Conservation (phyloP, 192 early-diverging fungal species). For the Podochytrium sp. region DNA sequence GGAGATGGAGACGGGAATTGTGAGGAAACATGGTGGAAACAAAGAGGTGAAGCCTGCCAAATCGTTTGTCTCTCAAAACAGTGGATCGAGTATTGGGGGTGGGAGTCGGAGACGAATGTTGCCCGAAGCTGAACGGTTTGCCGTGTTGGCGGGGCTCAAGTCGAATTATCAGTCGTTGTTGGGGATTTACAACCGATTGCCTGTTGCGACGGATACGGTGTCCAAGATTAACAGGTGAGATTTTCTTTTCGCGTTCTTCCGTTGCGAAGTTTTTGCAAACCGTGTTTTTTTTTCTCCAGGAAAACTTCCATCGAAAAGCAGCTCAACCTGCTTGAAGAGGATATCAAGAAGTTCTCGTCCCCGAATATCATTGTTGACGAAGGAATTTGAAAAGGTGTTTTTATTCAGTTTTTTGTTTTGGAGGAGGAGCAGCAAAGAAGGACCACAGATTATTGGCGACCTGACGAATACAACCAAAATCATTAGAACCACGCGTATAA, state of each 20-base stretch:
- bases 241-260: neutral
- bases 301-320: constrained; percentile 49
- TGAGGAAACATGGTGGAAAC: neutral
- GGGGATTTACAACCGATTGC: constrained; percentile 36
- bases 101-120: constrained; percentile 25
- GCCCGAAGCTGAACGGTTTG: constrained; percentile 38
- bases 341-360: constrained; percentile 45
- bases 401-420: no score
- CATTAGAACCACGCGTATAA: neutral
- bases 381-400: constrained; percentile 3
- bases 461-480: neutral
- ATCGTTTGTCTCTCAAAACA: neutral
- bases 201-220: constrained; percentile 39
- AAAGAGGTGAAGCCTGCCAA: neutral
- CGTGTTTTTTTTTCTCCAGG: constrained; percentile 2
- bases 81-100: constrained; percentile 3
- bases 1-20: constrained; percentile 26
- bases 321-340: constrained; percentile 37
- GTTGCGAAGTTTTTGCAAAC: neutral
- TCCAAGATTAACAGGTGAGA: constrained; percentile 46
- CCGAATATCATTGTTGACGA: constrained; percentile 44
- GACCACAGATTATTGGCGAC: neutral
- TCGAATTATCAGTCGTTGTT: constrained; percentile 38
- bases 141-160: constrained; percentile 39
- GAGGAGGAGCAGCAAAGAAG: no score